Evolutionary conservation across 2,329 filamentous ascomycete species (phyloP).

Genomic region (Cercospora zeae-maydis): DNA sequence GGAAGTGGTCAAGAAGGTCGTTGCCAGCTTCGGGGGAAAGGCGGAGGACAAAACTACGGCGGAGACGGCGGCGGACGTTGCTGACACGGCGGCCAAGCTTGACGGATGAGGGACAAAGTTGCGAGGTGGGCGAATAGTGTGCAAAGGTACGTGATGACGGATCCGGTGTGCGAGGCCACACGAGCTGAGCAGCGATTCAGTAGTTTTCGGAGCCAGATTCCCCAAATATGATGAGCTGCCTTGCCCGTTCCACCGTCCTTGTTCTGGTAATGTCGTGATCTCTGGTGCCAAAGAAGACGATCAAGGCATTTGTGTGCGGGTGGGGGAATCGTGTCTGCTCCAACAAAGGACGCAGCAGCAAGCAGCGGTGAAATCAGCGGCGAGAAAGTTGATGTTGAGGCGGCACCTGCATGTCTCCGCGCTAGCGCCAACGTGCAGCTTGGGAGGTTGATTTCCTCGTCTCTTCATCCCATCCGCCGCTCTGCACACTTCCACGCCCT

Average conservation of each 20-base stretch:
- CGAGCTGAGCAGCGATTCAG: not conserved
- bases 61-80: slow-evolving; percentile 44
- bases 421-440: not conserved
- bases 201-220: not conserved
- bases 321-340: not conserved
- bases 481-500: not conserved
- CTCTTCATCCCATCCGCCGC: not conserved
- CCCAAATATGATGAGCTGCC: too few relatives aligned
- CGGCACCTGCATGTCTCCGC: not conserved
- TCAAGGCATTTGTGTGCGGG: too few relatives aligned
- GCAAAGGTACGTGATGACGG: not conserved
- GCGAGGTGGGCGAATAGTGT: not conserved
- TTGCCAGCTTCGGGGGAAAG: slow-evolving; percentile 48
- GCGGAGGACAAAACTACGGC: slow-evolving; percentile 36
- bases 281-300: too few relatives aligned
- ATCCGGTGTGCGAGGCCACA: not conserved
- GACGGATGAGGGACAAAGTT: slow-evolving; percentile 15
- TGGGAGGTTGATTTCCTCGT: not conserved
- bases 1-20: slow-evolving; percentile 69
- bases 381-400: not conserved
- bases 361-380: not conserved
- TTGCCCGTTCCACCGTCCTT: too few relatives aligned
- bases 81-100: slow-evolving; percentile 43
- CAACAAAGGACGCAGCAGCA: not conserved
- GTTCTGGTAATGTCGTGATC: too few relatives aligned